These are phyloP conservation scores for Coniosporium tulheliwenetii DNA, from an alignment of 2,329 filamentous ascomycete genomes.

Conservation along the genomic window DNA sequence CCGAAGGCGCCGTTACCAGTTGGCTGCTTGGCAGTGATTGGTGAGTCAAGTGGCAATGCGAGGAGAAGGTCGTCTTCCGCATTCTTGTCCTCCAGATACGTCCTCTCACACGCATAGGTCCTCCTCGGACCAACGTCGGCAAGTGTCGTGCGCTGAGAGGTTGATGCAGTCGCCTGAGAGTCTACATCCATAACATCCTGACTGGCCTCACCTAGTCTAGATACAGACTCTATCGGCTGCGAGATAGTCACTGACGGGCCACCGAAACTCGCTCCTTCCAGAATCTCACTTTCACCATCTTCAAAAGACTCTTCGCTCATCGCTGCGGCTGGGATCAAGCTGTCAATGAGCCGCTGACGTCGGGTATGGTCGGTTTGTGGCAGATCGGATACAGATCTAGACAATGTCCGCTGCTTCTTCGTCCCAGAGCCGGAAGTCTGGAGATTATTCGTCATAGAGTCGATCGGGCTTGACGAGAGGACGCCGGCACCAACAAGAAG, in stretches of 20 bases:
- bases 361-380: neutral
- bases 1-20: conserved; percentile 13
- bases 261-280: neutral
- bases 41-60: conserved; percentile 1
- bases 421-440: neutral
- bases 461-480: too few species aligned
- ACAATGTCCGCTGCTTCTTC: neutral
- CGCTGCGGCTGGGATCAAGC: neutral
- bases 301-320: neutral
- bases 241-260: neutral
- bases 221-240: neutral
- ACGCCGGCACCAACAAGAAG: too few species aligned
- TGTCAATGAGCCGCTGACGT: neutral
- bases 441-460: too few species aligned
- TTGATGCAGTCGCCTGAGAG: neutral
- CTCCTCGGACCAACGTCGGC: conserved; percentile 24
- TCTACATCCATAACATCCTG: too few species aligned
- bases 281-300: neutral
- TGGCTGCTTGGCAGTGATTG: conserved; percentile 7
- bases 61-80: conserved; percentile 21
- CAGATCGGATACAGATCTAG: neutral
- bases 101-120: conserved; percentile 44
- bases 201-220: too few species aligned
- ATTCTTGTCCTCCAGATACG: conserved; percentile 39
- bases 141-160: conserved; percentile 2